Evolutionary conservation across 129 eudicot species (phyloP), one percentile per base, ranked within the genome.

Genomic region (sunflower (Helianthus annuus)): DNA sequence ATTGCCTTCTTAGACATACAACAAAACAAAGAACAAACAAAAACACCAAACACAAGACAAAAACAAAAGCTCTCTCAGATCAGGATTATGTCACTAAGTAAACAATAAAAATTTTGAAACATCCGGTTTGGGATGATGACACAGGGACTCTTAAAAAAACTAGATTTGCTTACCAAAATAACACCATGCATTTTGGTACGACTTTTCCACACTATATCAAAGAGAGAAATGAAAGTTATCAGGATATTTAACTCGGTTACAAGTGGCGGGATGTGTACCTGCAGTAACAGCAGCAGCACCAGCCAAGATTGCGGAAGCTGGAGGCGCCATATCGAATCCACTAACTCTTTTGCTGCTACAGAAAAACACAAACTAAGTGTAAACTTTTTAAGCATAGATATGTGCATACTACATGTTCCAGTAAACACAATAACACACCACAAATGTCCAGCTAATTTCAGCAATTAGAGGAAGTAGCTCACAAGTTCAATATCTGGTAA

Each of bases 251-350:
- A 19, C 34, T 19, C 56, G 72, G 70, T 60, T 27, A 34, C 45
- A 69, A 58, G 16, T 38, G 53, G 42, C 44, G 38, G 48, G 74
- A 64, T 34, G 71, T 69, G 79, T 85, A 95, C 99, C 99, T 79
- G 88, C 81, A 77, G 84, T 72, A 79, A 77, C 82, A 69, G 82
- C 87, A 64, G 89, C 91, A 75, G 92, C 79, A 81, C 79, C 85
- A 66, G 96, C 79, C 67, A 91, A 69, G 80, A 95, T 71, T 79
- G 99, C 99, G 80, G 94, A 71, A 71, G 91, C 82, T 68, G 99
- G 99, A 69, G 97, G 97, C 2, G 99, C 94, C 99, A 95, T 91
- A 87, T 95, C 99, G 74, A 95, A 95, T 36, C 97, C 99, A 64
- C 99, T 91, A n/a, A 84, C 81, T 80, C 97, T 88, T 85, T 95